Percentiles rank a stretch among this genome's conserved stretches.
Conservation (phyloP, 441 rosid species). For the Eruca vesicaria region DNA sequence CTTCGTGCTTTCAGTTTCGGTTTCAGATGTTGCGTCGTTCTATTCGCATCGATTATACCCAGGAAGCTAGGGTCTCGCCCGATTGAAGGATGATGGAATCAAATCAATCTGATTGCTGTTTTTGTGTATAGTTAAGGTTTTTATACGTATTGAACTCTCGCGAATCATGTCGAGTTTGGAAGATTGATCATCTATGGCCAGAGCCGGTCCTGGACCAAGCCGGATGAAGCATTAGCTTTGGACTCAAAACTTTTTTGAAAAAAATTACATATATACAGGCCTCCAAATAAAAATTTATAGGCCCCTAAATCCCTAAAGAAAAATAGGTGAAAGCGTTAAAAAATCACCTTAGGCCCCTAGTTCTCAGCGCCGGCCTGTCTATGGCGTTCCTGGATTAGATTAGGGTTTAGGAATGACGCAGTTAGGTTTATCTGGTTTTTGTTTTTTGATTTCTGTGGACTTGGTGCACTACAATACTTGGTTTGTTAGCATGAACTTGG, state of each 20-base stretch:
- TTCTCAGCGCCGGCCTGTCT: too few species aligned
- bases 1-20: constrained; percentile 17
- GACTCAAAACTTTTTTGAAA: too few species aligned
- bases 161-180: not conserved
- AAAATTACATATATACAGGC: too few species aligned
- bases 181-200: not conserved
- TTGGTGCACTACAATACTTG: constrained; percentile 1
- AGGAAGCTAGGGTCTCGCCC: constrained; percentile 21
- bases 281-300: too few species aligned
- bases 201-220: too few species aligned
- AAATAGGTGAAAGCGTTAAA: too few species aligned
- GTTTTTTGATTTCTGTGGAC: not conserved
- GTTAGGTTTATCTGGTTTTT: not conserved
- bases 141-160: not conserved
- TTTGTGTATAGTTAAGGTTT: not conserved
- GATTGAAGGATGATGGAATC: not conserved
- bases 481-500: not conserved
- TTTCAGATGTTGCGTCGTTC: constrained; percentile 6
- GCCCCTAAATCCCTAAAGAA: too few species aligned
- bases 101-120: not conserved
- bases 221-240: too few species aligned
- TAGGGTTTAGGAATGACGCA: not conserved
- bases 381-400: not conserved
- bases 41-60: not conserved
- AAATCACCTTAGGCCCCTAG: too few species aligned